These are phyloP conservation scores for Penicillium sp. DNA, from an alignment of 2,329 filamentous ascomycete genomes.

Conservation along the genomic window DNA sequence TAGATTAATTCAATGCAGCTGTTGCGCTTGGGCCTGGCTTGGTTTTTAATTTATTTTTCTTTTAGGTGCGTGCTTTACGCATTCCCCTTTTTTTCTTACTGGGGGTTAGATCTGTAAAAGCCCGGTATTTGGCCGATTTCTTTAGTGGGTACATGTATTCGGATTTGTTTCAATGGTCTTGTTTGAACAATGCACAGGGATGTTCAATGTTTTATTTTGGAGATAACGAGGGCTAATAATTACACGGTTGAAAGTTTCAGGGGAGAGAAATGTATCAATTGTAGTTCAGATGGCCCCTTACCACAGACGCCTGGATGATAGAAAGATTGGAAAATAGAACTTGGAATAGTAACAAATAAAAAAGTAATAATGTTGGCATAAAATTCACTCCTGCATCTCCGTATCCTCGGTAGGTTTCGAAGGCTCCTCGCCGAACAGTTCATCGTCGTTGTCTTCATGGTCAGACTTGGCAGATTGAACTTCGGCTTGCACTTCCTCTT, in stretches of 20 bases:
- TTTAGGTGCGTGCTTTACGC: background rate
- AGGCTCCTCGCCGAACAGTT: slow-evolving; percentile 37
- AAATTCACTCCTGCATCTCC: slow-evolving; percentile 36
- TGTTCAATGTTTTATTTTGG: background rate
- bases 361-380: slow-evolving; percentile 1
- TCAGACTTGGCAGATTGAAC: slow-evolving; percentile 35
- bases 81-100: too few species aligned
- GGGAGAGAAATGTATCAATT: slow-evolving; percentile 2
- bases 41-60: background rate
- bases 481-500: slow-evolving; percentile 34
- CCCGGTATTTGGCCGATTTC: background rate
- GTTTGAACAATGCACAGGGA: background rate
- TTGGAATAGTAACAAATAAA: slow-evolving; percentile 8
- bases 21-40: background rate
- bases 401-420: slow-evolving; percentile 28
- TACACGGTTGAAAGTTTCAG: background rate
- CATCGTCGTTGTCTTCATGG: slow-evolving; percentile 33
- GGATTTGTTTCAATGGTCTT: background rate
- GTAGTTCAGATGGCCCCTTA: slow-evolving; percentile 3
- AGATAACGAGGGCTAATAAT: background rate
- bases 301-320: slow-evolving; percentile 13
- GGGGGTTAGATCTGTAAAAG: background rate
- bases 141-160: background rate
- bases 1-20: background rate
- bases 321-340: slow-evolving; percentile 15